Base-by-base conservation (phyloP, 495 filamentous ascomycete genomes). In the Cudoniella acicularis region DNA sequence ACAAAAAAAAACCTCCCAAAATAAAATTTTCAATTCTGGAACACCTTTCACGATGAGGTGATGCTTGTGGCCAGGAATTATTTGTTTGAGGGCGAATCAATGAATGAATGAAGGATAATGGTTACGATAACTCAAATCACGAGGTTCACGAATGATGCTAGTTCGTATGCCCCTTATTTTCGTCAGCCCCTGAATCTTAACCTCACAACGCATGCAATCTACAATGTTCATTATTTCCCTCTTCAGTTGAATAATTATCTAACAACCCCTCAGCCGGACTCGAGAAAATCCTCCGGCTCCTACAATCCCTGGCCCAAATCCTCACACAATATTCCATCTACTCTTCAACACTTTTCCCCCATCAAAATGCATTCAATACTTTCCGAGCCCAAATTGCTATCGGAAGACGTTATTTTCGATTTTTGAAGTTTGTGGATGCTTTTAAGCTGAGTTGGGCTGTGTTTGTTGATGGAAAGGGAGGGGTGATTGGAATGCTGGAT, bases 381-480 rank as follows among this genome's bases (percentile, higher is more conserved):
- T 36, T 36, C 13, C 17, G 20, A n/a, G 30, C 23, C 27, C 57
- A 53, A 27, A n/a, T 55, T 18, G 51, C 49, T 13, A 36, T 36
- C 13, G 30, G 30, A 6, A 36, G 13, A 36, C 13, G 30, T 8
- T 84, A 73, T 67, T 76, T 87, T 65, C 77, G 85, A 24, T 69
- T 84, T 51, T 83, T 85, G 57, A 79, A 81, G 40, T 86, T 84
- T 67, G 71, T 86, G 3, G 83, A 84, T 20, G 72, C 70, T 6
- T 86, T 87, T 62, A 55, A 70, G n/a, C 18, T 53, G 10, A 21
- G 2, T n/a, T 17, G 52, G 10, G 2, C 46, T 1, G 41, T 59
- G 9, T 10, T 6, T 24, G 8, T 45, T n/a, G 73, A 57, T 75
- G 8, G 71, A 75, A 30, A 58, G n/a, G n/a, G n/a, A n/a, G n/a